Conservation (phyloP, 2,329 filamentous ascomycete species). For the Colletotrichum lupini region DNA sequence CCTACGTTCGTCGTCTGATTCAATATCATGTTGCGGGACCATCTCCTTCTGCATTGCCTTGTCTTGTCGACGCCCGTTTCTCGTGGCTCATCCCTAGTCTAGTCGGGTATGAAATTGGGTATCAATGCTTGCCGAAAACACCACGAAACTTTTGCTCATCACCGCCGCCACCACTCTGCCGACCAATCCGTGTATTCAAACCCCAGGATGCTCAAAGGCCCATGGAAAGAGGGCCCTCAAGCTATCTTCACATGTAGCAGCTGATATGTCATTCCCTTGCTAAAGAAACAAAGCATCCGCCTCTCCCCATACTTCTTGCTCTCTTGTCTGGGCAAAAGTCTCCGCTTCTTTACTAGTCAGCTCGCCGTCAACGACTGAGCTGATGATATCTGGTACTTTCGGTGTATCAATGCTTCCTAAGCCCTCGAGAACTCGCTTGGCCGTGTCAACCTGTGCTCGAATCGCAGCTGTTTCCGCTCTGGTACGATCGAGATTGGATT, state of each 20-base stretch:
- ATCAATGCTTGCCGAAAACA: not conserved
- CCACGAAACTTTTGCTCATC: not conserved
- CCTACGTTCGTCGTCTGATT: not conserved
- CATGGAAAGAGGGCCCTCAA: not conserved
- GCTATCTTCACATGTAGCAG: not conserved
- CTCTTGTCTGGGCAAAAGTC: not conserved
- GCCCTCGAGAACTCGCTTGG: constrained; percentile 77
- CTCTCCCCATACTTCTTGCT: constrained; percentile 52
- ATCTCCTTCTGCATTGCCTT: not conserved
- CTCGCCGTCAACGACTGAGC: not conserved
- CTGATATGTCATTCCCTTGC: constrained; percentile 3
- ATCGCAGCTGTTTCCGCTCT: constrained; percentile 79
- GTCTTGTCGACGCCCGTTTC: not conserved
- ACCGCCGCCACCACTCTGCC: not conserved
- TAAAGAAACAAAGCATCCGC: constrained; percentile 54
- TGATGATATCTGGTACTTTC: not conserved
- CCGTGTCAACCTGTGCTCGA: constrained; percentile 75
- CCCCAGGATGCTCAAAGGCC: too few species aligned
- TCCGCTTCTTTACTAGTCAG: constrained; percentile 15
- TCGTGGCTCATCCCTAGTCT: not conserved
- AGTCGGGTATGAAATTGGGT: not conserved
- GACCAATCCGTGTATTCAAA: not conserved
- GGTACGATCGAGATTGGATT: constrained; percentile 80
- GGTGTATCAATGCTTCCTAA: constrained; percentile 65
- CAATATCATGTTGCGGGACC: not conserved